Evolutionary conservation across 768 basidiomycete genomes (phyloP).

Genomic region (Hebeloma cylindrosporum): DNA sequence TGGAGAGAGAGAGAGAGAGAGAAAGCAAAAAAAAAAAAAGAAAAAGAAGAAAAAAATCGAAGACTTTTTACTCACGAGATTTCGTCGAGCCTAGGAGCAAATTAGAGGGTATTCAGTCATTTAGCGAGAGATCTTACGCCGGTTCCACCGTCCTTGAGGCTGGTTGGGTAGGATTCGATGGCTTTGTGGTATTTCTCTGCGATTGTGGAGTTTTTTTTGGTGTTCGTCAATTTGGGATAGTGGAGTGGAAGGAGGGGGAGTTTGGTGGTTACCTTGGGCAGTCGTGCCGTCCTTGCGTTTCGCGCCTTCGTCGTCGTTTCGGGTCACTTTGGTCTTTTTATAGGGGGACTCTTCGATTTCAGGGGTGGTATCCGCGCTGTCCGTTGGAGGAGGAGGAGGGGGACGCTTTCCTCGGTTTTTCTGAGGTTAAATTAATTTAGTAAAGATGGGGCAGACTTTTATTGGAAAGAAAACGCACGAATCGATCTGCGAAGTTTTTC

Average conservation of each 20-base stretch:
- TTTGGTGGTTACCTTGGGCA: too few relatives aligned
- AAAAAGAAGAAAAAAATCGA: background rate
- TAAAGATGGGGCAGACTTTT: background rate
- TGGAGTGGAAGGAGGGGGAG: background rate
- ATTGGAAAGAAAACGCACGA: constrained; percentile 41
- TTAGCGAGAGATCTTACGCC: constrained; percentile 33
- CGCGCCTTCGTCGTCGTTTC: constrained; percentile 5
- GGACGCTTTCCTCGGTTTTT: constrained; percentile 61
- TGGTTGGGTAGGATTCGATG: constrained; percentile 23
- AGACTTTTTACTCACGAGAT: constrained; percentile 26
- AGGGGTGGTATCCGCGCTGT: constrained; percentile 5
- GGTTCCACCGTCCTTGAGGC: constrained; percentile 28
- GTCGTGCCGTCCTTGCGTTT: constrained; percentile 1
- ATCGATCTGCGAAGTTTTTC: constrained; percentile 57
- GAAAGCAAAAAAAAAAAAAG: background rate
- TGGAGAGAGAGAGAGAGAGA: background rate
- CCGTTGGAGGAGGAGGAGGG: constrained; percentile 32
- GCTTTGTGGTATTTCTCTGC: constrained; percentile 27
- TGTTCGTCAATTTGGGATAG: too few relatives aligned
- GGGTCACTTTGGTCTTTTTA: constrained; percentile 19
- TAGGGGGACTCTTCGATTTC: constrained; percentile 14
- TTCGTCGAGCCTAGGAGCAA: constrained; percentile 10
- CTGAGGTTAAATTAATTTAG: constrained; percentile 28
- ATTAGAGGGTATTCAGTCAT: constrained; percentile 13
- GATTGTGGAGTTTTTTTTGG: background rate